Evolutionary conservation across 352 stramenopile species (phyloP), one percentile per base, ranked within the genome.

Genomic region (Pythium scleroteichum): DNA sequence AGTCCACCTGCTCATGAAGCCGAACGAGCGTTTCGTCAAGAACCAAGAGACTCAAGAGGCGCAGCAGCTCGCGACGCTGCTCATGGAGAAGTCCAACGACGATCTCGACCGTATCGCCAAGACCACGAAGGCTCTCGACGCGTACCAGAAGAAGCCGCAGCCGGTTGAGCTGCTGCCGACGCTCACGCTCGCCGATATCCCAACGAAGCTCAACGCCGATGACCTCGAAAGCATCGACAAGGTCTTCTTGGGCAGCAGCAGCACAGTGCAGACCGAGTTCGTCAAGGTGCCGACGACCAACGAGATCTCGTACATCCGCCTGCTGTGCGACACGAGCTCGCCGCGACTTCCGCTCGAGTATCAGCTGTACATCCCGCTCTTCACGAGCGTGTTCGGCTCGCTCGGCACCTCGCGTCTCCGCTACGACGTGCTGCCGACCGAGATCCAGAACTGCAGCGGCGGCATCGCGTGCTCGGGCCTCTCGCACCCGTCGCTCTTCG

Each of bases 241-340:
- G 8, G 62, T 73, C n/a, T 65, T 59, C 23, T 59, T 77, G 23
- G 62, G 81, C 13, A 40, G 16, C 13, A 32, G 45, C 16, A 38
- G 33, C 20, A 19, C 29, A 5, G 56, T 66, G 4, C 51, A 58
- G 20, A 58, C 58, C 19, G 76, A 92, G 55, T 89, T 88, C 50
- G 79, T 90, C 13, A 59, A 79, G 12, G 79, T 90, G 35, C 78
- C 83, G 24, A 90, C 85, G 24, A 94, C 83, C 12, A 92, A 93
- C 69, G 85, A 91, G 57, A 79, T 94, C 62, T 86, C 82, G 56
- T 94, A 94, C 60, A 64, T 94, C 19, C 85, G 85, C 2, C 58
- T 94, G 44, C 62, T 85, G 13, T 92, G 89, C 60, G 79, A 94
- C 51, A 67, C 79, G 52, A 69, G 60, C 5, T 49, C 68, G 27